Percentiles rank a stretch among this genome's conserved stretches.
phyloP scores from a whole-genome alignment of 106 monocot species.

The Acanthochlamys bracteata region DNA sequence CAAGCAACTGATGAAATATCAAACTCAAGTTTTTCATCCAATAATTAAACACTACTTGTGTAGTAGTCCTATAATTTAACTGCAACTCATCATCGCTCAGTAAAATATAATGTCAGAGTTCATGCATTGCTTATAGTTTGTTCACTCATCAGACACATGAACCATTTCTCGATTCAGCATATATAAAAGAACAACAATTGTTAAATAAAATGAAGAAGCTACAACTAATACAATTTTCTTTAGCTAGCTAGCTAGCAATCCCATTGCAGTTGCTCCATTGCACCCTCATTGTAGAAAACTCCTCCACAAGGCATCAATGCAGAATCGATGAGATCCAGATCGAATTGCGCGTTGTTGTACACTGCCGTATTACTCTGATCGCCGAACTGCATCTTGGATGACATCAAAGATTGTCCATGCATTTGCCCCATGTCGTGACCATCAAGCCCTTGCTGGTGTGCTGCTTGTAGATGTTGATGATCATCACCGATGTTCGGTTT shows the following conservation, averaged over 20 bases:
- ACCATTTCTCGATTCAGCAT: too few relatives aligned
- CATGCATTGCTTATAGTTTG: too few relatives aligned
- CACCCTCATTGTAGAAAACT: constrained; percentile 33
- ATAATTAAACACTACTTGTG: too few relatives aligned
- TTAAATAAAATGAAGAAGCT: neutral
- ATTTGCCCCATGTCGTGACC: constrained; percentile 1
- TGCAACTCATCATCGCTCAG: too few relatives aligned
- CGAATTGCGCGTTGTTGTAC: constrained; percentile 30
- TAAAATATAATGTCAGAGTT: too few relatives aligned
- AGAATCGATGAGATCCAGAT: constrained; percentile 67
- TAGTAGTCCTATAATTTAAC: too few relatives aligned
- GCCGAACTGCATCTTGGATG: too few relatives aligned
- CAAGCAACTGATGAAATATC: too few relatives aligned
- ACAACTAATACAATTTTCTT: constrained; percentile 1
- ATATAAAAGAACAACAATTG: too few relatives aligned
- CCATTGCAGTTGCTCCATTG: constrained; percentile 80
- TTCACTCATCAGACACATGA: too few relatives aligned
- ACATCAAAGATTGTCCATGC: constrained; percentile 7
- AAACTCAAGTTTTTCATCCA: too few relatives aligned
- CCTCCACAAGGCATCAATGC: constrained; percentile 37
- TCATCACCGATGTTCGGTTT: constrained; percentile 1
- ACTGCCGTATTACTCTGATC: neutral
- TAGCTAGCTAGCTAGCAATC: constrained; percentile 28
- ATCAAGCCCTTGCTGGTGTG: neutral
- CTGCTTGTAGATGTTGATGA: neutral